These are phyloP conservation scores for Peterozyma toletana DNA, from an alignment of 805 yeast genomes.

Conservation along the genomic window DNA sequence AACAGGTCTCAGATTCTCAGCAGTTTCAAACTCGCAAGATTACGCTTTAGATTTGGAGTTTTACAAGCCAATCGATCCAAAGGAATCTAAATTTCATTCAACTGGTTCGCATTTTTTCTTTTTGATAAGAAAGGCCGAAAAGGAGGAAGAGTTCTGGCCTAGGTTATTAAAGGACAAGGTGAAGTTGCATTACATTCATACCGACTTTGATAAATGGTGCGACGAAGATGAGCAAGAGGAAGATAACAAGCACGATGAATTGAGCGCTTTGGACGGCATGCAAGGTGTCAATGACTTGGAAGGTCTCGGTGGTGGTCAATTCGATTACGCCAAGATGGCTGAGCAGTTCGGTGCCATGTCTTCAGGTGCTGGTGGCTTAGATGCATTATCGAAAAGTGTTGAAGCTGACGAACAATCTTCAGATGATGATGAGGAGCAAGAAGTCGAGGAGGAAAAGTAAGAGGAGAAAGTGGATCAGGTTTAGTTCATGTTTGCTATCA, in stretches of 20 bases:
- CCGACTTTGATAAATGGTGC: conserved; percentile 97
- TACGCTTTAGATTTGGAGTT: conserved; percentile 71
- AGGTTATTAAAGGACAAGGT: conserved; percentile 83
- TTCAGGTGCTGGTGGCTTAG: conserved; percentile 20
- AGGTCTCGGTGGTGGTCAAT: conserved; percentile 25
- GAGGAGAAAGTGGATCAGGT: background rate
- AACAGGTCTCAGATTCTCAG: conserved; percentile 42
- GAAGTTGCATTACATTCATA: conserved; percentile 74
- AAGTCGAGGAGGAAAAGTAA: conserved; percentile 24
- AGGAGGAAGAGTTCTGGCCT: conserved; percentile 86
- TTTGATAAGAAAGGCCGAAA: conserved; percentile 61
- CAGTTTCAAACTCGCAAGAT: conserved; percentile 38
- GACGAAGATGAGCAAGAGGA: conserved; percentile 97
- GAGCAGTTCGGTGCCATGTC: conserved; percentile 28
- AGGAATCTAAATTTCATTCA: conserved; percentile 46
- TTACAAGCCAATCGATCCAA: conserved; percentile 66
- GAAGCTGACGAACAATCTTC: conserved; percentile 15
- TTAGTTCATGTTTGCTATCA: too few species aligned
- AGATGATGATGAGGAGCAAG: conserved; percentile 12
- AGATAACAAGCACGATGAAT: conserved; percentile 36
- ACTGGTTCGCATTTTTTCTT: conserved; percentile 61
- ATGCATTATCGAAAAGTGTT: conserved; percentile 11
- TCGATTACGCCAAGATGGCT: conserved; percentile 22
- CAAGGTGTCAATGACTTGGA: conserved; percentile 25
- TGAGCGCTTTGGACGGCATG: conserved; percentile 20